Evolutionary conservation across 768 basidiomycete species (phyloP), one percentile per base, ranked within the genome.

Genomic region (Lactarius hengduanensis): DNA sequence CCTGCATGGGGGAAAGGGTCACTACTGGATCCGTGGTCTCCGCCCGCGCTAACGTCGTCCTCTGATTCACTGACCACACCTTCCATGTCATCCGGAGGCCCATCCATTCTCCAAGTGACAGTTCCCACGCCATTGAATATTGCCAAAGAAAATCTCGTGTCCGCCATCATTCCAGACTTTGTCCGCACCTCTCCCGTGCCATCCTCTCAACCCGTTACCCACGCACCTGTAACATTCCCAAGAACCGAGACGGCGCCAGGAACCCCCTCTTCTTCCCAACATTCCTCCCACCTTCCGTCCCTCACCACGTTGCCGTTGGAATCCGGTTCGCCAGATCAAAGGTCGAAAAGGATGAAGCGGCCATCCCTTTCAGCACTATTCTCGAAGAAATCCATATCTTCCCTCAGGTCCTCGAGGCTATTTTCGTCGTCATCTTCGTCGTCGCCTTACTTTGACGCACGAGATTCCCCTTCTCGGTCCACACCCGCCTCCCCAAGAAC

Each of bases 361-460:
- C 88, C 91, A 0, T 91, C 90, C 3, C 76, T 91, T 64, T 85
- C 85, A 59, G 77, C 90, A 20, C 78, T 91, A 22, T 88, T 91
- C 74, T 80, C 86, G 38, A 89, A 88, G 77, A 83, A 81, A 57
- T 86, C 88, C 7, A 75, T 79, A 2, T 83, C 86, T 28, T 79
- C 84, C 3, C 71, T 83, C 55, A 74, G 75, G 71, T 62, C 65
- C 71, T 62, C 75, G 71, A 36, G 77, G 69, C 64, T 53, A 74
- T 75, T 50, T 74, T 79, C 34, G 71, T 64, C 64, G 69, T 62
- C 74, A 75, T 57, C 79, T 75, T 71, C 69, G 73, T 59, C 76
- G 38, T 68, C 75, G 18, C 63, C 72, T 2, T 74, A 77, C 26
- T 74, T 84, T 81, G 16, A 83, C 82, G 9, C 65, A 77, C 38